These are phyloP conservation scores for Sophora flavescens DNA, from an alignment of 306 rosid genomes.

Conservation along the genomic window DNA sequence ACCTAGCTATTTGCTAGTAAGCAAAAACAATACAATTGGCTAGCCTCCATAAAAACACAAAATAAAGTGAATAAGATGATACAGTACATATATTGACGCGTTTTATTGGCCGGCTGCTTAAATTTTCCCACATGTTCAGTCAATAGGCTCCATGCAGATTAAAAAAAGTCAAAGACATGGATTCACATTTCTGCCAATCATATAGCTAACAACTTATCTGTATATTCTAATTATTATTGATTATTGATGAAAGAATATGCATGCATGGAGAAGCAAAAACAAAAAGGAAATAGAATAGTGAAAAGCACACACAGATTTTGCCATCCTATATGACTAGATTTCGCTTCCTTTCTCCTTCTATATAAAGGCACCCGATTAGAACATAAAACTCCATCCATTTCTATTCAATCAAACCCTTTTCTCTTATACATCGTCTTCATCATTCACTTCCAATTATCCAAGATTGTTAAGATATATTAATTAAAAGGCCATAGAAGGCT, in stretches of 20 bases:
- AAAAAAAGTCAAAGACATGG: slow-evolving; percentile 34
- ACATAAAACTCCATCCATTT: slow-evolving; percentile 32
- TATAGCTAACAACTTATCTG: slow-evolving; percentile 18
- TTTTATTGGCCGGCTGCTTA: slow-evolving; percentile 31
- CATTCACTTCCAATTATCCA: not conserved
- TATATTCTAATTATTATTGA: not conserved
- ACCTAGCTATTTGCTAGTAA: not conserved
- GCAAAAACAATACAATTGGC: slow-evolving; percentile 33
- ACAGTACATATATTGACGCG: slow-evolving; percentile 6
- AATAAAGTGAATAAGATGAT: not conserved
- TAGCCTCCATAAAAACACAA: slow-evolving; percentile 23
- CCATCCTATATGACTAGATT: not conserved
- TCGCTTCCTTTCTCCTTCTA: slow-evolving; percentile 24
- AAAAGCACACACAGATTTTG: not conserved
- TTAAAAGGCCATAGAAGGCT: not conserved
- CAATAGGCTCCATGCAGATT: not conserved
- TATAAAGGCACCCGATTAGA: slow-evolving; percentile 23
- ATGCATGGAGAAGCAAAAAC: slow-evolving; percentile 15
- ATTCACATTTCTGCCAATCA: slow-evolving; percentile 3
- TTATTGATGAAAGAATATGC: not conserved
- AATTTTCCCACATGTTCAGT: slow-evolving; percentile 4
- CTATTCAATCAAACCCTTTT: slow-evolving; percentile 11
- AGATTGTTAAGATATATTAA: too few relatives aligned
- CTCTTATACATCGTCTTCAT: slow-evolving; percentile 18
- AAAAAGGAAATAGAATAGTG: not conserved